Base-by-base conservation (phyloP, 371 early-diverging fungal genomes). In the Syncephalastrum sp. region DNA sequence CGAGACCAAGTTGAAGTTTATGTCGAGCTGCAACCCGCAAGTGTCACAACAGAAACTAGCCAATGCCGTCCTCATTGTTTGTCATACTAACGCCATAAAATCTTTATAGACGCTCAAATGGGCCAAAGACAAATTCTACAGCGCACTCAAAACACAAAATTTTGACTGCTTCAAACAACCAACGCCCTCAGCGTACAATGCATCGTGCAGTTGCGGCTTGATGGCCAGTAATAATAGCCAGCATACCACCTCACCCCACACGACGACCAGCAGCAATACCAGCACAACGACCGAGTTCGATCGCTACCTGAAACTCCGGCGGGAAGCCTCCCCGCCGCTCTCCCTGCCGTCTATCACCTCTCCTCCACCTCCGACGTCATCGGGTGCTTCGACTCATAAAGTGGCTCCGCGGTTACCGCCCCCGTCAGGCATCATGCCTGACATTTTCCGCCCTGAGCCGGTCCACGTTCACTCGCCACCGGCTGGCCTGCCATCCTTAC, bases 1-100 rank as follows among this genome's bases (percentile, higher is more conserved):
- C 47, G 52, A 10, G 48, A 68, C 55, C 52, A 56, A 17, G 56
- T 69, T 23, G 69, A 67, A 53, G 56, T 68, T 12, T 51, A 59
- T 25, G 49, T 74, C 16, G 68, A 77, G 43, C 52, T 77, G 50
- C 78, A 77, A 48, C 78, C 78, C 33, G 77, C 74, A 68, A 53
- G 68, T 47, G 24, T 19, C 19, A 46, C 16, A 46, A 42, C 17
- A 43, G 45, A 54, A 42, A 54, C 14, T 17, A 53, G 17, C 42
- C 17, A 16, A 33, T 15, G 23, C 21, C 27, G 17, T 21, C 45
- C 27, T 45, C 29, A 25, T 42, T 42, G 13, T 54, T 54, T 42
- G n/a, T 47, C 21, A 42, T 57, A 19, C 43, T n/a, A 52, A 45
- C 42, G 27, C 42, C 29, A 17, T 12, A 16, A 16, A n/a, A 42